Evolutionary conservation across 345 rosid genomes (phyloP).

Genomic region (Microthlaspi erraticum): DNA sequence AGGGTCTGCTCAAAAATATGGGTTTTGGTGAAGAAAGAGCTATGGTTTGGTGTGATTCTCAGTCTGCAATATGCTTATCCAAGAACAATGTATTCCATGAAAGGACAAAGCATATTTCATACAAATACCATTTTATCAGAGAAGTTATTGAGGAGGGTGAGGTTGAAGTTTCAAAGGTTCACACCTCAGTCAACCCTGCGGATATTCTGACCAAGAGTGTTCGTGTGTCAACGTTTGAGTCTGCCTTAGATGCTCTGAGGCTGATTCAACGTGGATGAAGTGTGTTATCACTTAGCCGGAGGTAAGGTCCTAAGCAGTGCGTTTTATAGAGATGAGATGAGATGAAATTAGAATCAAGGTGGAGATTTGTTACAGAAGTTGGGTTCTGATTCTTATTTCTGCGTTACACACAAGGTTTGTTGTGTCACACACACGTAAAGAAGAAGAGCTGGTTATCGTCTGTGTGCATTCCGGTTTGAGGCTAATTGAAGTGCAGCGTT

Average conservation of each 20-base stretch:
- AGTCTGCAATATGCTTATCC: neutral
- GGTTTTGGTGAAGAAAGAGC: neutral
- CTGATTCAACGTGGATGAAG: constrained; percentile 1
- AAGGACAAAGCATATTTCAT: neutral
- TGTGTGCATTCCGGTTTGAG: too few relatives aligned
- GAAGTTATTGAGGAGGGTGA: neutral
- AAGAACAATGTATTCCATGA: neutral
- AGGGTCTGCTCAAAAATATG: neutral
- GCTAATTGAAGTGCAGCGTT: too few relatives aligned
- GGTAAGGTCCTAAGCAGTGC: neutral
- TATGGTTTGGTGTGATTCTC: neutral
- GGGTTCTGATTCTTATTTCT: too few relatives aligned
- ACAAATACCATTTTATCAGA: neutral
- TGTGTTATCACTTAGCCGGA: neutral
- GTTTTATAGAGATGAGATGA: neutral
- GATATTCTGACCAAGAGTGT: constrained; percentile 7
- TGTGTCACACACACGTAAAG: too few relatives aligned
- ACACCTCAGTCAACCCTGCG: neutral
- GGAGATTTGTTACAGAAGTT: neutral
- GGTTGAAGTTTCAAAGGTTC: neutral
- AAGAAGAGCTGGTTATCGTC: too few relatives aligned
- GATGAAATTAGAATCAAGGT: constrained; percentile 17
- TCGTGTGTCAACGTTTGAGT: neutral
- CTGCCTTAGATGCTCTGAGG: constrained; percentile 5
- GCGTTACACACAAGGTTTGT: too few relatives aligned